Conservation (phyloP, 306 rosid species). For the Glycine latifolia region DNA sequence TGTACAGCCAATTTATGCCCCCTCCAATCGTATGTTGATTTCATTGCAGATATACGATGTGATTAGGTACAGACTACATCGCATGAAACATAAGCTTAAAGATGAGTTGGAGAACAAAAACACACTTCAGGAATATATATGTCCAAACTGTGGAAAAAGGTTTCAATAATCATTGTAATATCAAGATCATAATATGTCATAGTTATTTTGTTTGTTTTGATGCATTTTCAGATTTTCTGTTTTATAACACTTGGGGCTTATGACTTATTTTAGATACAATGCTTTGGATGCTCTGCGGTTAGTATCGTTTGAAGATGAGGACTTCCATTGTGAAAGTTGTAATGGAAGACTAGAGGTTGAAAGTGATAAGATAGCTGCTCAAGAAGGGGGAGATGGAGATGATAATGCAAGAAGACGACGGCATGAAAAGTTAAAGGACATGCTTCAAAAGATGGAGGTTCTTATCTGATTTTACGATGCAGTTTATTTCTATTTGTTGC, state of each 20-base stretch:
- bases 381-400: conserved; percentile 91
- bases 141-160: conserved; percentile 91
- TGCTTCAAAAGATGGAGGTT: conserved; percentile 94
- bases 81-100: conserved; percentile 94
- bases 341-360: conserved; percentile 88
- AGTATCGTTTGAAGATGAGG: conserved; percentile 81
- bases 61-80: conserved; percentile 91
- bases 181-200: neutral
- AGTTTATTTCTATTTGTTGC: conserved; percentile 29
- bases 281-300: conserved; percentile 93
- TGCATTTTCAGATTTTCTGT: conserved; percentile 17
- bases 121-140: conserved; percentile 90
- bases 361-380: conserved; percentile 88
- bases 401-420: conserved; percentile 84
- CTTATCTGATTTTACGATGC: conserved; percentile 34
- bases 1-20: conserved; percentile 44
- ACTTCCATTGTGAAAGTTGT: conserved; percentile 92
- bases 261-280: conserved; percentile 67
- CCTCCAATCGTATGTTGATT: conserved; percentile 41
- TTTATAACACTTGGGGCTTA: conserved; percentile 9
- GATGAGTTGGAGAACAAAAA: conserved; percentile 98
- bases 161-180: conserved; percentile 45
- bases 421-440: conserved; percentile 85
- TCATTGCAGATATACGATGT: conserved; percentile 86
- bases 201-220: conserved; percentile 27